Evolutionary conservation across 2,329 filamentous ascomycete genomes (phyloP), one percentile per base, ranked within the genome.

Genomic region (Colletotrichum abscissum): DNA sequence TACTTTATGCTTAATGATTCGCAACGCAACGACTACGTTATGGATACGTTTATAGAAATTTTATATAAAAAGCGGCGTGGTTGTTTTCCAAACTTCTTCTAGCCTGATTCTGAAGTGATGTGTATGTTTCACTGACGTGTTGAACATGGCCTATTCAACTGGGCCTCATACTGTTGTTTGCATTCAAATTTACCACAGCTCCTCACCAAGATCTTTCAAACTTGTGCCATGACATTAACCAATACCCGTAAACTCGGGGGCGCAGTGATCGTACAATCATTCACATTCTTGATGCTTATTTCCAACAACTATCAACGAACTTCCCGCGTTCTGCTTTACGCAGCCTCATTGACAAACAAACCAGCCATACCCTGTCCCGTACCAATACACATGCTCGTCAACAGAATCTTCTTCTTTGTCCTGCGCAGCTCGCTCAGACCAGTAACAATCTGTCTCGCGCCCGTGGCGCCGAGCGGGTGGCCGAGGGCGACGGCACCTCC

Each of bases 381-480:
- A 49, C 91, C 91, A 75, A 92, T 91, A 80, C 91, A 98, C 95
- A 98, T 98, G 81, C 93, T 97, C 24, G 95, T 98, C 79, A 98
- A 85, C 75, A 98, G 84, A 77, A 98, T 88, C 93, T 95, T 97
- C 90, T 96, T 96, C 88, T 95, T 94, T 75, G 91, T 92, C 80
- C 94, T 90, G 80, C 94, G 89, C 78, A 92, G 91, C 88, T 98
- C 95, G 79, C 93, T 95, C 80, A 98, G 83, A 24, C 96, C 94
- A 1, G 97, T 98, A 74, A 97, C 95, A 76, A 98, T 95, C 83
- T 96, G 94, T 78, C 94, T 85, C 1, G 92, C 86, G 74, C 94
- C 94, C 1, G 94, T 97, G 76, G 91, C 89, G 35, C 94, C 94
- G n/a, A 96, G 87, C 4, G 94, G 94, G 82, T 97, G 94, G 65